phyloP scores from a whole-genome alignment of 257 asterid species.

The Eustoma russellianum region DNA sequence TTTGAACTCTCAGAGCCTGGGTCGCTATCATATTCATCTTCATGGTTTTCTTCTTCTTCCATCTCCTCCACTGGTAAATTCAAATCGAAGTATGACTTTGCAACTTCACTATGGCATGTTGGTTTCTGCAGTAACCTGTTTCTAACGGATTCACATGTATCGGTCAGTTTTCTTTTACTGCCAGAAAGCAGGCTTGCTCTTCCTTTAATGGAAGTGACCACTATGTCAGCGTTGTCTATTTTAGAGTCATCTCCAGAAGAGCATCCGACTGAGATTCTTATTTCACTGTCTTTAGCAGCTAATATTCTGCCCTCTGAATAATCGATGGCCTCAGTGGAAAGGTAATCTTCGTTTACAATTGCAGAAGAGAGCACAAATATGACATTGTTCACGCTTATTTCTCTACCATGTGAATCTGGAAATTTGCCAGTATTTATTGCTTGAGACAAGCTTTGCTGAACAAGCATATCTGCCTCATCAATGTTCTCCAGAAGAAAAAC shows the following conservation, averaged over 20 bases:
- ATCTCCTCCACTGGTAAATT: slow-evolving; percentile 60
- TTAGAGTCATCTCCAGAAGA: slow-evolving; percentile 15
- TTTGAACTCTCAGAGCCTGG: slow-evolving; percentile 30
- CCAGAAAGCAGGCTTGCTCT: slow-evolving; percentile 9
- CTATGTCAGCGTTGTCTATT: slow-evolving; percentile 22
- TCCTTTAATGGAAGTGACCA: slow-evolving; percentile 20
- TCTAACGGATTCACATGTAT: slow-evolving; percentile 11
- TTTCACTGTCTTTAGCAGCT: slow-evolving; percentile 45
- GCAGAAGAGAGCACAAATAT: slow-evolving; percentile 53
- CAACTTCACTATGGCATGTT: slow-evolving; percentile 26
- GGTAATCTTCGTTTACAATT: slow-evolving; percentile 20
- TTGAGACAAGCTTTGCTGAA: slow-evolving; percentile 50
- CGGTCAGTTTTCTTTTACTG: slow-evolving; percentile 46
- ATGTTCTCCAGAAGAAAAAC: slow-evolving; percentile 70
- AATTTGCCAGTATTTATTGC: slow-evolving; percentile 73
- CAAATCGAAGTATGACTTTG: slow-evolving; percentile 56
- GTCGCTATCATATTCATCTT: slow-evolving; percentile 18
- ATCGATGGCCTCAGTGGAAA: slow-evolving; percentile 22
- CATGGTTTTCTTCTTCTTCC: slow-evolving; percentile 26
- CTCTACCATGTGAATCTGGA: slow-evolving; percentile 60
- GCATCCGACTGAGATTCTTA: slow-evolving; percentile 44
- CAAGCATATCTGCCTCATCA: slow-evolving; percentile 69
- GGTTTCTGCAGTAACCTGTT: slow-evolving; percentile 19
- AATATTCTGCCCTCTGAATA: slow-evolving; percentile 59
- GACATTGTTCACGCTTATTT: slow-evolving; percentile 42